Evolutionary conservation across 2,329 filamentous ascomycete species (phyloP), one percentile per base, ranked within the genome.

Genomic region (Trematosphaeria pertusa): DNA sequence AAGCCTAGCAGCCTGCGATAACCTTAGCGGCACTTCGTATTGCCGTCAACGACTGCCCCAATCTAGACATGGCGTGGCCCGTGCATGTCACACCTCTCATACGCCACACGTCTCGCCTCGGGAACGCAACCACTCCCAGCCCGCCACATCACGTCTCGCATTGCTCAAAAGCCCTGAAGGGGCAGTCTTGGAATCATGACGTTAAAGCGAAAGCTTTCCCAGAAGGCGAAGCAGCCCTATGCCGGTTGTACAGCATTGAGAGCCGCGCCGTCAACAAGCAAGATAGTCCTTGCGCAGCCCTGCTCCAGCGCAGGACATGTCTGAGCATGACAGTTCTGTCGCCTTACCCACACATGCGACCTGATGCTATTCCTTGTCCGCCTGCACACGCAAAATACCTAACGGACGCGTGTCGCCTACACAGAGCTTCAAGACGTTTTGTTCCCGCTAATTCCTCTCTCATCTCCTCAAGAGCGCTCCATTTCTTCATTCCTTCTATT

Each of bases 71-170:
- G 39, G 32, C 2, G 38, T 30, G 62, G 63, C 18, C 54, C 54
- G 64, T 69, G 65, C 62, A 28, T 51, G 65, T 67, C 58, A 54
- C 67, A 53, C 44, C 58, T 63, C 59, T 68, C 59, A 51, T 37
- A 70, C 67, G 48, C 42, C 48, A 54, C 48, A 22, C 39, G 67
- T 69, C 58, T 65, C 66, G 54, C 19, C 19, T 35, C 51, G 22
- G n/a, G n/a, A 38, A 31, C 18, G 34, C 50, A 37, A 47, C 52
- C 43, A 54, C 63, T 63, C 36, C 43, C 24, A 34, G 34, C 22
- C 47, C 59, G 51, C 55, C 49, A 56, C 47, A 45, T 20, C 53
- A 39, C 36, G 40, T 37, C 33, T 32, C 52, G 62, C 64, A 69
- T 65, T 58, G 40, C 22, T n/a, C 20, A 18, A 34, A 22, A 22